These are phyloP conservation scores for Auriculariales sp. DNA, from an alignment of 768 basidiomycete species.

Conservation along the genomic window DNA sequence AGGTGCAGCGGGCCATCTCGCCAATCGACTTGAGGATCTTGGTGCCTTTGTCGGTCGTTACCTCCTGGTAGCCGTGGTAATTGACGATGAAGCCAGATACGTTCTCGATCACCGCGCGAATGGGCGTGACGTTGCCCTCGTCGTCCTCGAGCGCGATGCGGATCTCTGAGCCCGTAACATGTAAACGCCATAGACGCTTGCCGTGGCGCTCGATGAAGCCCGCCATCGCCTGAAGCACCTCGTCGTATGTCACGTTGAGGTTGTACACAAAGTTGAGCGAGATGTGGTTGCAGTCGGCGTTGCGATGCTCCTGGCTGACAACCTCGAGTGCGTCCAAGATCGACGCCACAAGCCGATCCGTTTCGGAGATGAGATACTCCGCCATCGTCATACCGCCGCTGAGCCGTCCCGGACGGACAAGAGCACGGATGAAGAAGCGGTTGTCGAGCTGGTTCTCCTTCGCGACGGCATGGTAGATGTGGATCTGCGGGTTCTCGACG, in stretches of 20 bases:
- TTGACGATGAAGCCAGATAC: constrained; percentile 98
- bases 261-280: constrained; percentile 99
- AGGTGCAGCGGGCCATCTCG: constrained; percentile 90
- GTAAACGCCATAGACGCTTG: constrained; percentile 93
- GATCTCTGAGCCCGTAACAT: constrained; percentile 96
- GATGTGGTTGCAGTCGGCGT: constrained; percentile 95
- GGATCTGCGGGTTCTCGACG: constrained; percentile 93
- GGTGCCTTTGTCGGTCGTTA: constrained; percentile 87
- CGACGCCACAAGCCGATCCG: constrained; percentile 87
- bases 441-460: constrained; percentile 95
- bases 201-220: constrained; percentile 99
- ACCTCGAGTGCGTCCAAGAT: constrained; percentile 93
- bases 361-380: constrained; percentile 98
- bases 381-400: constrained; percentile 85
- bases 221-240: constrained; percentile 92
- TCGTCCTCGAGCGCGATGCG: constrained; percentile 87
- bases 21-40: constrained; percentile 97
- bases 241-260: constrained; percentile 87
- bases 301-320: constrained; percentile 76
- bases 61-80: constrained; percentile 96
- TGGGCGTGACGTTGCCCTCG: constrained; percentile 89
- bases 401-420: constrained; percentile 90
- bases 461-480: constrained; percentile 92
- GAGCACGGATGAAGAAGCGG: constrained; percentile 93
- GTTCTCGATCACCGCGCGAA: constrained; percentile 96